A percentile compares a stretch with the other conserved stretches of the same genome.
Conservation (phyloP, 2,329 filamentous ascomycete species). For the Epichloe glyceriae region DNA sequence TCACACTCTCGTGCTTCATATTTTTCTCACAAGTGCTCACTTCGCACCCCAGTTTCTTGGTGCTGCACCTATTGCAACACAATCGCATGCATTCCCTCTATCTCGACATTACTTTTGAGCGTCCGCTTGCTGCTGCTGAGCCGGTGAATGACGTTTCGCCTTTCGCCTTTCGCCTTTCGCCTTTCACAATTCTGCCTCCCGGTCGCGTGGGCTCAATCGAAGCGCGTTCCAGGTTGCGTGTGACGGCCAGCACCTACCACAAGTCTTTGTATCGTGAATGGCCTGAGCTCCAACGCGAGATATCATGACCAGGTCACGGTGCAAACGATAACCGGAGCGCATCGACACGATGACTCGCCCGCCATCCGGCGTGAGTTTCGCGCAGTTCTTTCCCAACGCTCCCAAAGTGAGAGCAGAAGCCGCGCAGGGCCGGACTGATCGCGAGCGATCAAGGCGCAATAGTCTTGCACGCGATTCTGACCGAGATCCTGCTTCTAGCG, state of each 20-base stretch:
- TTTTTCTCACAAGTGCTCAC: slow-evolving; percentile 4
- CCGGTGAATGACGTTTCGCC: slow-evolving; percentile 18
- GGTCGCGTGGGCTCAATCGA: slow-evolving; percentile 28
- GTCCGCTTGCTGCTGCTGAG: slow-evolving; percentile 31
- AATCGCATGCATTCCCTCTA: slow-evolving; percentile 7
- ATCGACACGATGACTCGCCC: slow-evolving; percentile 64
- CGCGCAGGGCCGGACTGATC: slow-evolving; percentile 22
- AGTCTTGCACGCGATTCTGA: slow-evolving; percentile 12
- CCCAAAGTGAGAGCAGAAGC: slow-evolving; percentile 46
- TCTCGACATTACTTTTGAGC: neutral
- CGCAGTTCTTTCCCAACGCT: slow-evolving; percentile 74
- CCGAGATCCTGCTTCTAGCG: slow-evolving; percentile 11
- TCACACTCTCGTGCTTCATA: slow-evolving; percentile 4
- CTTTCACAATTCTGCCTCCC: slow-evolving; percentile 5
- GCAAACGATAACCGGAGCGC: slow-evolving; percentile 37
- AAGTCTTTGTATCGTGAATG: slow-evolving; percentile 12
- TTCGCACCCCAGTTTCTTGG: neutral
- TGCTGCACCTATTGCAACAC: slow-evolving; percentile 5
- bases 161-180: neutral
- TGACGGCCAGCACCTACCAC: slow-evolving; percentile 4
- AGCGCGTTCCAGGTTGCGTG: slow-evolving; percentile 12
- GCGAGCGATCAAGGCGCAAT: slow-evolving; percentile 17
- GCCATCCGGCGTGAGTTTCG: slow-evolving; percentile 61
- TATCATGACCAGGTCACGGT: slow-evolving; percentile 45
- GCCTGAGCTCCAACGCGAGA: slow-evolving; percentile 22